Base-by-base conservation (phyloP, 306 rosid species). In the Alnus rubra region DNA sequence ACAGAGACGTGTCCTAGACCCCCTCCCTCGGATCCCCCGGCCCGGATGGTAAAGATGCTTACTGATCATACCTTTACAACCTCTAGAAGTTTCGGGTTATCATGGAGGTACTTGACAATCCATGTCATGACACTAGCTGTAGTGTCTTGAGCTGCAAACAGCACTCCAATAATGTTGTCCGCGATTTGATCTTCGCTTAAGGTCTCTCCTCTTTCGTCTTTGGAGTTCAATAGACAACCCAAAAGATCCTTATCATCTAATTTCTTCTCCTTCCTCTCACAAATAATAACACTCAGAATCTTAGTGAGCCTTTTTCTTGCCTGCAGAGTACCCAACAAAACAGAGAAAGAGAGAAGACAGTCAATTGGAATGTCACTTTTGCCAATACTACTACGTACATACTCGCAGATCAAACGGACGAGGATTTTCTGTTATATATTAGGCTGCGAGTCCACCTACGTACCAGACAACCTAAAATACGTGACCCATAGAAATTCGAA, bases 41-140 rank as follows among this genome's bases (percentile, higher is more conserved):
- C 28, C 9, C 37, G 7, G 69, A 11, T 14, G 31, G 5, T 31
- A 28, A 4, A 30, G 14, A 31, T 31, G 71, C 23, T 9, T 15
- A 65, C 18, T 67, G 74, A 59, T 16, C 7, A 9, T 86, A 95
- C 98, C 98, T 85, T 90, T 56, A 95, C 94, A 76, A 88, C 84
- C 78, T 88, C 90, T 15, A 95, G 85, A 88, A 92, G 86, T 81
- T 92, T 92, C 6, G 90, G 96, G 44, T 90, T 82, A 71, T 95
- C 90, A 30, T 91, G 97, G 45, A 95, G 86, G 83, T 89, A 95
- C 88, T 90, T 88, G 69, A 90, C 74, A 30, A 91, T 76, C 98
- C 98, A 95, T n/a, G 98, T 95, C 88, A 92, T 88, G 63, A 87
- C 94, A 78, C 89, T 92, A 18, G 98, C 98, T 30, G 98, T 95